Evolutionary conservation across 345 rosid species (phyloP).

Genomic region (Litchi chinensis): DNA sequence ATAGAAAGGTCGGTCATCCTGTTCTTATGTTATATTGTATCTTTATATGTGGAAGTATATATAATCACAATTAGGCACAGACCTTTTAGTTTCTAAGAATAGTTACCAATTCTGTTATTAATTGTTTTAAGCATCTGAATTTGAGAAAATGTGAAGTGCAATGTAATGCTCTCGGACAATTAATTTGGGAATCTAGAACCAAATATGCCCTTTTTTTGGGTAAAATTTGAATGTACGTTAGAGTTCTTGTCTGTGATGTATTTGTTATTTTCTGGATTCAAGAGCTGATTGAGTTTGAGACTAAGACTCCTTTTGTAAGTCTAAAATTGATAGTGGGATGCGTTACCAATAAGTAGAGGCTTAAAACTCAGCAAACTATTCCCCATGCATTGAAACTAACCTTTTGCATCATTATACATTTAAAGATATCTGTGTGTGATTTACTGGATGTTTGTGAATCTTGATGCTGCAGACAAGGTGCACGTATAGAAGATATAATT

Average conservation of each 20-base stretch:
- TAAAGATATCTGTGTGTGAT: background rate
- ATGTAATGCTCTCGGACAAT: slow-evolving; percentile 1
- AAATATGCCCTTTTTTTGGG: background rate
- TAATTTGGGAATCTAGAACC: background rate
- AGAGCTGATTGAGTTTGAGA: background rate
- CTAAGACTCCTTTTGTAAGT: background rate
- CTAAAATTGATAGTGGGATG: background rate
- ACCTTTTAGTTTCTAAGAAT: background rate
- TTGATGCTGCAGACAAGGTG: background rate
- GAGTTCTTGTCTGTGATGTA: background rate
- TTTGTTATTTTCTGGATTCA: background rate
- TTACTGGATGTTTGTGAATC: background rate
- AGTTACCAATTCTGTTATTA: background rate
- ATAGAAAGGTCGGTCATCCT: slow-evolving; percentile 42
- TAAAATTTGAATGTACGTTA: background rate
- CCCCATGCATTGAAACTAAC: background rate
- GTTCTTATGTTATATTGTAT: slow-evolving; percentile 6
- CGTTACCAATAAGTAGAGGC: background rate
- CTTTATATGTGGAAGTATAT: slow-evolving; percentile 4
- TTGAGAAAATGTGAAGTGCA: background rate
- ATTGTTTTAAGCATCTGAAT: background rate
- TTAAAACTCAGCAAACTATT: background rate
- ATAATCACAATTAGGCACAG: background rate
- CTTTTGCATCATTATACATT: background rate
- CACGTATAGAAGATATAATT: background rate